Evolutionary conservation across 768 basidiomycete genomes (phyloP), one percentile per base, ranked within the genome.

Genomic region (Lactarius hengduanensis): DNA sequence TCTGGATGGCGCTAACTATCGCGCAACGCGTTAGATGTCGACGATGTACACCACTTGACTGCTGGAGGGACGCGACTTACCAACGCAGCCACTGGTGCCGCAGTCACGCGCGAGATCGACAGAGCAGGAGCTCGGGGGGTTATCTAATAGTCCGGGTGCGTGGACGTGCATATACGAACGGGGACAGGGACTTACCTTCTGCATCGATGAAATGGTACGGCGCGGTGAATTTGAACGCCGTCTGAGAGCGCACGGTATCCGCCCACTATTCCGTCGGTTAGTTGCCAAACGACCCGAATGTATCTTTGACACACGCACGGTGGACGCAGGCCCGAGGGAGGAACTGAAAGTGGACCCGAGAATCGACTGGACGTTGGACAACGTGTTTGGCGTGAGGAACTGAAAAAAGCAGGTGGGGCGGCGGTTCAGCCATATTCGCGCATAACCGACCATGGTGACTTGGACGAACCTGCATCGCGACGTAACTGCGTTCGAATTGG

Each of bases 1-100:
- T 86, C 1, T 84, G 81, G 66, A 85, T 85, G 34, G 84, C 84
- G 38, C 77, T 80, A 63, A 85, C 83, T 85, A 3, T 34, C 30
- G 20, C 8, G n/a, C 28, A 2, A 56, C 1, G 26, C 16, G 41
- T 32, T 16, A 41, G 32, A 32, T 20, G 20, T 45, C 20, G 26
- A 53, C 18, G 1, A 45, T 45, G 66, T 16, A 32, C 15, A 6
- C 15, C 40, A 4, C 16, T 47, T 22, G 47, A 50, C 38, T 40
- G 0, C 38, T 40, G 13, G 38, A 40, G 38, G 38, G 38, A 40
- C 13, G 15, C 38, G 30, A 61, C 68, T 47, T 62, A 77, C 75
- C 58, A 41, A 77, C 73, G 59, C 77, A 76, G 10, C 69, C 62
- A 3, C 75, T 77, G 45, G 73, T 72, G 1, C 72, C 76, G 68